These are phyloP conservation scores for Candida sp. DNA, from an alignment of 1,139 yeast species.

Conservation along the genomic window DNA sequence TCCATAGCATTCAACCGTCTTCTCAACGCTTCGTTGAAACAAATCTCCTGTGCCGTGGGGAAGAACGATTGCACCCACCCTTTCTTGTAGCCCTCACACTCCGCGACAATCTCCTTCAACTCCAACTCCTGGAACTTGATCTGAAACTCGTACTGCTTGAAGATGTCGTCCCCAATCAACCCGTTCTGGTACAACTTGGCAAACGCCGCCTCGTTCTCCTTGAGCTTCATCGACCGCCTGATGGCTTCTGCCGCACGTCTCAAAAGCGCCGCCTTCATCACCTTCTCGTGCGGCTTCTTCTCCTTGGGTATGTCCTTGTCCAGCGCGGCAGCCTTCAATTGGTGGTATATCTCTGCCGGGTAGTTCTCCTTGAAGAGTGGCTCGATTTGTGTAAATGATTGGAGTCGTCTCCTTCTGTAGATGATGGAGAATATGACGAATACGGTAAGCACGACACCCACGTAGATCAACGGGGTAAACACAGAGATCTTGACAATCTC, in stretches of 20 bases:
- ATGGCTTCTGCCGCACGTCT: constrained; percentile 77
- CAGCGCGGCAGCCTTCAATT: constrained; percentile 51
- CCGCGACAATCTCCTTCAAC: constrained; percentile 75
- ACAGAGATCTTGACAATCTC: constrained; percentile 61
- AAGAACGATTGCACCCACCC: constrained; percentile 85
- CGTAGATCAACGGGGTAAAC: constrained; percentile 83
- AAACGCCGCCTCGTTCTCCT: constrained; percentile 73
- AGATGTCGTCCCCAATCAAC: constrained; percentile 87
- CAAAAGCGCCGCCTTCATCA: constrained; percentile 83
- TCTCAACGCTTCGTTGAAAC: constrained; percentile 90
- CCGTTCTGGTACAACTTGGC: constrained; percentile 83
- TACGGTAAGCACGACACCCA: constrained; percentile 72
- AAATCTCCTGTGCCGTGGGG: constrained; percentile 84
- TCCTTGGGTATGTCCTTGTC: constrained; percentile 46
- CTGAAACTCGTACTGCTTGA: constrained; percentile 79
- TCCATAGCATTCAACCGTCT: constrained; percentile 54
- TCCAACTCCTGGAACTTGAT: constrained; percentile 82
- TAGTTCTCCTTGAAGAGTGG: constrained; percentile 77
- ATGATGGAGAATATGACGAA: constrained; percentile 73
- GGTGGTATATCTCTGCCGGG: constrained; percentile 65
- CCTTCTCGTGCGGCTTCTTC: constrained; percentile 74
- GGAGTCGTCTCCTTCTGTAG: constrained; percentile 65
- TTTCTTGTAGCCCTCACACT: constrained; percentile 72
- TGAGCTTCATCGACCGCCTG: constrained; percentile 68
- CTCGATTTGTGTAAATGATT: constrained; percentile 56